Percentiles rank a stretch among this genome's conserved stretches.
phyloP scores from a whole-genome alignment of 148 eudicot species.

The Vaccinium myrtillus region DNA sequence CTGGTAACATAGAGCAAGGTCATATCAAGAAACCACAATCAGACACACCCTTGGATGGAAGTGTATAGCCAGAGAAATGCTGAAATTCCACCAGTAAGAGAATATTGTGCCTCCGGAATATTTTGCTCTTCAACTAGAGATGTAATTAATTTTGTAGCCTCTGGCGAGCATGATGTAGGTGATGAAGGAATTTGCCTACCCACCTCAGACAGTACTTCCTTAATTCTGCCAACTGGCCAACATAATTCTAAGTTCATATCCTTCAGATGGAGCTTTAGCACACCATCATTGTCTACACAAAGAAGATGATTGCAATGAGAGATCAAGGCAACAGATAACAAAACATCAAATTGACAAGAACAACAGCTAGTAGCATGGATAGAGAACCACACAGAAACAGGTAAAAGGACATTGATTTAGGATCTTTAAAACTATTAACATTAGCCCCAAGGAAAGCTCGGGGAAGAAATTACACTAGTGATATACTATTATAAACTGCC shows the following conservation, averaged over 20 bases:
- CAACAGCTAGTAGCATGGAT: neutral
- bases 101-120: constrained; percentile 70
- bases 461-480: neutral
- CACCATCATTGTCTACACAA: constrained; percentile 46
- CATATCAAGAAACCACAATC: neutral
- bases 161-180: constrained; percentile 65
- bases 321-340: neutral
- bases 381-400: neutral
- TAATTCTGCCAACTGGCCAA: constrained; percentile 69
- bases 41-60: constrained; percentile 67
- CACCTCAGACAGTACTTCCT: constrained; percentile 50
- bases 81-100: constrained; percentile 72
- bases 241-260: constrained; percentile 77
- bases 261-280: constrained; percentile 64
- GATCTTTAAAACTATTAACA: neutral
- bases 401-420: neutral
- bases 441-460: neutral
- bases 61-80: constrained; percentile 90
- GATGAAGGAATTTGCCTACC: constrained; percentile 41
- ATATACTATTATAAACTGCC: neutral
- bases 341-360: constrained; percentile 1
- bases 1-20: constrained; percentile 6
- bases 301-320: neutral
- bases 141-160: constrained; percentile 49
- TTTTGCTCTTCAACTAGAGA: constrained; percentile 61